Conservation (phyloP, 768 basidiomycete genomes). For the Kockovaella imperatae region DNA sequence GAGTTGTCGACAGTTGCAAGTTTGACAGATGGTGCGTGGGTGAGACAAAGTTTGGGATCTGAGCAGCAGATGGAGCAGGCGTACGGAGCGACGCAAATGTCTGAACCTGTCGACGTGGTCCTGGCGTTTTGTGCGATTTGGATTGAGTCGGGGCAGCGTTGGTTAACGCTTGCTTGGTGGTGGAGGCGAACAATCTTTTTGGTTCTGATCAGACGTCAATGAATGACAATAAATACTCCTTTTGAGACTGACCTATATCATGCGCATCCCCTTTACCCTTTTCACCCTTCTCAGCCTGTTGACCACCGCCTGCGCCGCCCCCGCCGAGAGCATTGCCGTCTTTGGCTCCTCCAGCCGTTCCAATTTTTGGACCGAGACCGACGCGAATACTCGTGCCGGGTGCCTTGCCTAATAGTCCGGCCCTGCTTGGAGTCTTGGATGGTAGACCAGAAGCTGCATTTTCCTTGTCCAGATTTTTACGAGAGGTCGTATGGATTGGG, state of each 20-base stretch:
- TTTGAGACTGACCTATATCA: slow-evolving; percentile 31
- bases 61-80: neutral
- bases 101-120: slow-evolving; percentile 3
- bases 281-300: neutral
- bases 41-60: too few relatives aligned
- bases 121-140: slow-evolving; percentile 24
- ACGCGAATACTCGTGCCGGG: slow-evolving; percentile 13
- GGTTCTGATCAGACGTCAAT: slow-evolving; percentile 17
- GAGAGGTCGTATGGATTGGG: slow-evolving; percentile 12
- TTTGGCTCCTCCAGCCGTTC: slow-evolving; percentile 21
- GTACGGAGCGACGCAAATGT: slow-evolving; percentile 3
- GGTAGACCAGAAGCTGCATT: slow-evolving; percentile 31
- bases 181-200: slow-evolving; percentile 29
- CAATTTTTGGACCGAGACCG: slow-evolving; percentile 25
- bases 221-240: neutral
- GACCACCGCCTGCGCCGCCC: too few relatives aligned
- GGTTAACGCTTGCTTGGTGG: slow-evolving; percentile 10
- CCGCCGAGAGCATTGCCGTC: slow-evolving; percentile 23
- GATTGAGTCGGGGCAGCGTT: slow-evolving; percentile 15
- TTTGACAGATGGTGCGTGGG: too few relatives aligned
- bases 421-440: slow-evolving; percentile 30
- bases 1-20: too few relatives aligned
- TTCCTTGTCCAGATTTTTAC: slow-evolving; percentile 32
- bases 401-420: slow-evolving; percentile 4
- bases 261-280: slow-evolving; percentile 29